Evolutionary conservation across 2,329 filamentous ascomycete species (phyloP).

Genomic region (Chrysosporium keratinophilum): DNA sequence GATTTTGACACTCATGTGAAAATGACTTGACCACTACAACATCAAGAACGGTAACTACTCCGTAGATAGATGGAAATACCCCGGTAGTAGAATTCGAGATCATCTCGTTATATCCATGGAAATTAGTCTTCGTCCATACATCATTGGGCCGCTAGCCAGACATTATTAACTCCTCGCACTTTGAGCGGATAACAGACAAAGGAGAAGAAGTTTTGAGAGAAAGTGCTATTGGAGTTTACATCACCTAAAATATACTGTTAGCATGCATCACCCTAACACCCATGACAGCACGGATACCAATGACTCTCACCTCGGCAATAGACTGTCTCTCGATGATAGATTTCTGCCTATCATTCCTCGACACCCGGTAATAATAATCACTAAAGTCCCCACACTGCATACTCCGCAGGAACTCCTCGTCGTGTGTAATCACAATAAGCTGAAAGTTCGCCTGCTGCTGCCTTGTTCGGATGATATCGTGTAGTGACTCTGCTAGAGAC

Average conservation of each 20-base stretch:
- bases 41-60: too few relatives aligned
- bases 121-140: too few relatives aligned
- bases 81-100: too few relatives aligned
- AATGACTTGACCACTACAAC: too few relatives aligned
- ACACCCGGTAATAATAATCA: conserved; percentile 83
- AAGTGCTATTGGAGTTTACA: neutral
- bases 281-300: neutral
- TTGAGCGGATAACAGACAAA: too few relatives aligned
- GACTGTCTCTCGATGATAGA: conserved; percentile 65
- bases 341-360: conserved; percentile 72
- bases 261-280: neutral
- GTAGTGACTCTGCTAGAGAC: conserved; percentile 71
- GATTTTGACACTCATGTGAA: too few relatives aligned
- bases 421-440: conserved; percentile 96
- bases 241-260: conserved; percentile 2
- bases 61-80: too few relatives aligned
- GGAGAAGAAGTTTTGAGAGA: too few relatives aligned
- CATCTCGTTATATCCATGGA: too few relatives aligned
- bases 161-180: too few relatives aligned
- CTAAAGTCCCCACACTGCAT: conserved; percentile 94
- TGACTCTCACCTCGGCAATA: conserved; percentile 40
- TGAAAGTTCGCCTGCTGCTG: conserved; percentile 90
- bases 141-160: too few relatives aligned
- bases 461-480: conserved; percentile 74
- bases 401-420: conserved; percentile 85